These are phyloP conservation scores for Lathyrus oleraceus DNA, from an alignment of 306 rosid genomes.

Conservation along the genomic window DNA sequence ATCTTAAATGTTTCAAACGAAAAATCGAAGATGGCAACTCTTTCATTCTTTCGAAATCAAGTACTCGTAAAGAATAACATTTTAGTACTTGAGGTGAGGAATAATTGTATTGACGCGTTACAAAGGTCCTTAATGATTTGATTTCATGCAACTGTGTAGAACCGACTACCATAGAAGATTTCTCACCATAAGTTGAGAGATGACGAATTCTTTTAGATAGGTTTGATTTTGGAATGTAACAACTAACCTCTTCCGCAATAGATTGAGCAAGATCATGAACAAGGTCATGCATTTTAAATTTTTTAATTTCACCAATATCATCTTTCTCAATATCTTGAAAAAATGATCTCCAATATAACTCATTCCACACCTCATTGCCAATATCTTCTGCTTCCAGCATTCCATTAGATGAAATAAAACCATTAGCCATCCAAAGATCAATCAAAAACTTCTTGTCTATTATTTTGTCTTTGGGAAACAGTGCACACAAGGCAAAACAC, in stretches of 20 bases:
- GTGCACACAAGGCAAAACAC: slow-evolving; percentile 25
- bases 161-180: fast-evolving
- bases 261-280: slow-evolving; percentile 34
- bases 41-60: fast-evolving
- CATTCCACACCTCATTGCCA: slow-evolving; percentile 26
- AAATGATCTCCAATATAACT: slow-evolving; percentile 31
- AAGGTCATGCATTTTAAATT: slow-evolving; percentile 31
- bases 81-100: background rate
- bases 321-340: slow-evolving; percentile 25
- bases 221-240: background rate
- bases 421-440: slow-evolving; percentile 31
- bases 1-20: slow-evolving; percentile 21
- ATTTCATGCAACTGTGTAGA: too few species aligned
- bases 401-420: slow-evolving; percentile 6
- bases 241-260: background rate
- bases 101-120: background rate
- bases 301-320: background rate
- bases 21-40: background rate
- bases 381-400: slow-evolving; percentile 17
- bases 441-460: background rate
- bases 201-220: slow-evolving; percentile 2
- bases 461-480: background rate
- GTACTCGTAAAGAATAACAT: slow-evolving; percentile 1
- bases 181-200: background rate
- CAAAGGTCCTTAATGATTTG: background rate